Base-by-base conservation (phyloP, 192 early-diverging fungal genomes). In the Gamsiella multidivaricata region DNA sequence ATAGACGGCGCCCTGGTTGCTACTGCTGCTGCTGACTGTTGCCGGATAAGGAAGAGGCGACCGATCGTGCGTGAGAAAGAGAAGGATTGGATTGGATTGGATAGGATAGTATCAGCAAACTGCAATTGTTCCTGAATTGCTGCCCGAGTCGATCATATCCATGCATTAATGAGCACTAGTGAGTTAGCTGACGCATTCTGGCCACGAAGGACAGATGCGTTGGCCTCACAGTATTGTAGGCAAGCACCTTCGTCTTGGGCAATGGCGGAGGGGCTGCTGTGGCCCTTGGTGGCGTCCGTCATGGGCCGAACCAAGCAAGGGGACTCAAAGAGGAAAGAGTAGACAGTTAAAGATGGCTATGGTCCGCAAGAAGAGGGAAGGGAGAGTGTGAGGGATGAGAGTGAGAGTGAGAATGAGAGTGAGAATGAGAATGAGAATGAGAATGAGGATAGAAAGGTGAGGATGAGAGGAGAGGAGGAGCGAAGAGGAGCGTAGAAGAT, bases 21-120 rank as follows among this genome's bases (percentile, higher is more conserved):
- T 59, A 20, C 49, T 65, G 56, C 39, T 76, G 37, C 57, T 68
- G 58, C 33, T 56, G 52, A 34, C 59, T 9, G 64, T 42, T 18
- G 65, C 25, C 23, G 43, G 15, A 31, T 4, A 33, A n/a, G 31
- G 6, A 23, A 61, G 45, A 49, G 10, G n/a, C n/a, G 41, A 43
- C 18, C 17, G 58, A 45, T 5, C 17, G 62, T 41, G 26, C 36
- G 18, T 23, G 31, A 46, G 6, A 42, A 45, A 7, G 15, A 42
- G 36, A 60, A 46, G 15, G 43, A 45, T 22, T 34, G 28, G n/a
- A n/a, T n/a, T n/a, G n/a, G n/a, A n/a, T n/a, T n/a, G n/a, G n/a
- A n/a, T n/a, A n/a, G n/a, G n/a, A n/a, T n/a, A n/a, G n/a, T n/a
- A n/a, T n/a, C n/a, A n/a, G n/a, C n/a, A n/a, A 5, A 29, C 5